phyloP scores from a whole-genome alignment of 805 yeast species.

The Yamadazyma nakazawae region DNA sequence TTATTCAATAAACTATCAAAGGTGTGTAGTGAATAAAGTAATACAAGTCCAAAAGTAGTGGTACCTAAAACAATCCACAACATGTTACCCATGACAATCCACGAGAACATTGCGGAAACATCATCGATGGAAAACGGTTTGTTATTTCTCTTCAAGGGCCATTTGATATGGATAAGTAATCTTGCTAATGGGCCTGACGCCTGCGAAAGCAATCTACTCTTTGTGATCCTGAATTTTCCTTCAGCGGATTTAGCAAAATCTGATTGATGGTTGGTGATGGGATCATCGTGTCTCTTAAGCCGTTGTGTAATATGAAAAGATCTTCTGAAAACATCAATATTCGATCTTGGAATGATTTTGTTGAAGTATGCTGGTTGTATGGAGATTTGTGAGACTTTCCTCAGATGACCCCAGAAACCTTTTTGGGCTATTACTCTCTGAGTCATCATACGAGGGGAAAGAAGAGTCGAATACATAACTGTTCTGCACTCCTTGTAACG shows the following conservation, averaged over 20 bases:
- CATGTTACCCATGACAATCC: slow-evolving; percentile 56
- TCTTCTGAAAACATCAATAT: background rate
- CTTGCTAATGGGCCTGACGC: slow-evolving; percentile 30
- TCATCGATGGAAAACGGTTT: slow-evolving; percentile 50
- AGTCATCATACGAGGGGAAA: background rate
- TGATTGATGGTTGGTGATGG: background rate
- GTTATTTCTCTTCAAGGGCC: slow-evolving; percentile 48
- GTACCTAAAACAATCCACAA: slow-evolving; percentile 56
- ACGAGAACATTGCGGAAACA: slow-evolving; percentile 52
- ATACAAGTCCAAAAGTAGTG: slow-evolving; percentile 50
- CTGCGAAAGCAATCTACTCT: slow-evolving; percentile 26
- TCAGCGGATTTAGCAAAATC: background rate
- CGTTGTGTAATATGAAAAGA: background rate
- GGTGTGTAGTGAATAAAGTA: slow-evolving; percentile 43
- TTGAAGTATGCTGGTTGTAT: background rate
- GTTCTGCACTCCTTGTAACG: background rate
- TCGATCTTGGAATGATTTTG: background rate
- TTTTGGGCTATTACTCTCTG: background rate
- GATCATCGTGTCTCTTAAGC: background rate
- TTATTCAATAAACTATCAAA: slow-evolving; percentile 26
- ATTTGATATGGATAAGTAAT: slow-evolving; percentile 38
- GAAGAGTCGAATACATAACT: background rate
- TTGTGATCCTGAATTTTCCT: slow-evolving; percentile 15
- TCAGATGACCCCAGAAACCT: background rate
- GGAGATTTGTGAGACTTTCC: background rate